Base-by-base conservation (phyloP, 2,329 filamentous ascomycete species). In the Talaromyces verruculosus region DNA sequence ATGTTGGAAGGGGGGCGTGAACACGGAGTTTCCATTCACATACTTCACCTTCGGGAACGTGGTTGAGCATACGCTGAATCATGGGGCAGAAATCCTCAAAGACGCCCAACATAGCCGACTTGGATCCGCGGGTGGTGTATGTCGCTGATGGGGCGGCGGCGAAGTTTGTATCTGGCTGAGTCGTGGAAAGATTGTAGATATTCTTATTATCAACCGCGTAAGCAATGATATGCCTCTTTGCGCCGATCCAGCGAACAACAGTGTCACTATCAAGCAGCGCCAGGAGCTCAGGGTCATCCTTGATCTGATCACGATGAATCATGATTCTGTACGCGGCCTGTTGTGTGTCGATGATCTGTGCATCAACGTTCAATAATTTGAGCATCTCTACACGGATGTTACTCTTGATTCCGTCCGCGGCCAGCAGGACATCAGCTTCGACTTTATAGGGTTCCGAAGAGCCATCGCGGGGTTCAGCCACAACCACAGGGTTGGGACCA, bases 1-100 rank as follows among this genome's bases (percentile, higher is more conserved):
- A 91, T 4, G 85, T 87, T 0, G 84, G 83, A 4, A 91, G 75
- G 0, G 87, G 87, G 43, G 85, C 82, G 71, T 89, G 87, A 4
- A 87, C 84, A 30, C 86, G 80, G 53, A 91, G 77, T 69, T 87
- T 87, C 86, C 88, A 91, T 73, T 90, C 87, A 69, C 87, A 85
- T 5, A 90, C 84, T 68, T 88, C 86, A n/a, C 87, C 87, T 55
- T 87, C 84, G 0, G 86, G 86, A 0, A 89, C 87, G 17, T 87
- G 78, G 67, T 87, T 79, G 15, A 90, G 79, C 84, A 89, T 84
- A 25, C 83, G 81, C 67, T 84, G 83, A 2, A 90, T 82, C 72
- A 84, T 82, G 1, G 87, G 87, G 65, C 85, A 88, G 73, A 88
- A 91, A 65, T 86, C 85, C 1, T 74, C 74, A 71, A 85, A 91